A percentile compares a stretch with the other conserved stretches of the same genome.
phyloP scores from a whole-genome alignment of 495 filamentous ascomycete species.

The Evansstolkia leycettana region DNA sequence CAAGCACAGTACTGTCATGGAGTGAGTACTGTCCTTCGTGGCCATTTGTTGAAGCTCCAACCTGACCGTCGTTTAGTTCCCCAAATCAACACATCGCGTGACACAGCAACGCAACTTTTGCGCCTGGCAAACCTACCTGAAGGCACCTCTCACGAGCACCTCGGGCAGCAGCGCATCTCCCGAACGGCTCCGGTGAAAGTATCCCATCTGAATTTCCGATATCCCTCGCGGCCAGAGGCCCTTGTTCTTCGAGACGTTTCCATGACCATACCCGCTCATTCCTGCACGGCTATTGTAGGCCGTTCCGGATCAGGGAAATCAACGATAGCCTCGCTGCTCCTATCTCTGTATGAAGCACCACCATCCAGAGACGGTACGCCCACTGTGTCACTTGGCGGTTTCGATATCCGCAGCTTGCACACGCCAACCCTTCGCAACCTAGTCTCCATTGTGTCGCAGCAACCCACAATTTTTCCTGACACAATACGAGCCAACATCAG shows the following conservation, averaged over 20 bases:
- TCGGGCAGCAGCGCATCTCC: slow-evolving; percentile 28
- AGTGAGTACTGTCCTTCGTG: slow-evolving; percentile 22
- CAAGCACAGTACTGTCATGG: slow-evolving; percentile 52
- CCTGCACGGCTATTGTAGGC: slow-evolving; percentile 66
- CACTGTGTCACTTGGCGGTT: slow-evolving; percentile 42
- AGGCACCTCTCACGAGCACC: slow-evolving; percentile 44
- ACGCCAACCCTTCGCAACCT: slow-evolving; percentile 51
- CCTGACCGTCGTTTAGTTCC: slow-evolving; percentile 38
- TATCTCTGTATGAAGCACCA: slow-evolving; percentile 48
- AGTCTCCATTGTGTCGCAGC: slow-evolving; percentile 68
- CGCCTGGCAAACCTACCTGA: slow-evolving; percentile 51
- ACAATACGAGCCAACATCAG: slow-evolving; percentile 66
- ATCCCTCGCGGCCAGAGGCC: slow-evolving; percentile 45
- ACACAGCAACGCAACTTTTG: slow-evolving; percentile 62
- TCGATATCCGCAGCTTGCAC: slow-evolving; percentile 44
- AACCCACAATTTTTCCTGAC: slow-evolving; percentile 62
- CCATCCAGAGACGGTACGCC: slow-evolving; percentile 7
- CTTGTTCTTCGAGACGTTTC: slow-evolving; percentile 45
- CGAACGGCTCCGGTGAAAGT: slow-evolving; percentile 50
- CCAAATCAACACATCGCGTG: slow-evolving; percentile 60
- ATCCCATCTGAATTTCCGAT: slow-evolving; percentile 50
- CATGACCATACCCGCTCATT: slow-evolving; percentile 45
- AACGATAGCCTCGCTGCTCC: slow-evolving; percentile 65
- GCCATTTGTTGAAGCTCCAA: too few relatives aligned
- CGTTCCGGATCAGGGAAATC: slow-evolving; percentile 81